phyloP scores from a whole-genome alignment of 495 filamentous ascomycete genomes.

The Bathelium albidoporum region DNA sequence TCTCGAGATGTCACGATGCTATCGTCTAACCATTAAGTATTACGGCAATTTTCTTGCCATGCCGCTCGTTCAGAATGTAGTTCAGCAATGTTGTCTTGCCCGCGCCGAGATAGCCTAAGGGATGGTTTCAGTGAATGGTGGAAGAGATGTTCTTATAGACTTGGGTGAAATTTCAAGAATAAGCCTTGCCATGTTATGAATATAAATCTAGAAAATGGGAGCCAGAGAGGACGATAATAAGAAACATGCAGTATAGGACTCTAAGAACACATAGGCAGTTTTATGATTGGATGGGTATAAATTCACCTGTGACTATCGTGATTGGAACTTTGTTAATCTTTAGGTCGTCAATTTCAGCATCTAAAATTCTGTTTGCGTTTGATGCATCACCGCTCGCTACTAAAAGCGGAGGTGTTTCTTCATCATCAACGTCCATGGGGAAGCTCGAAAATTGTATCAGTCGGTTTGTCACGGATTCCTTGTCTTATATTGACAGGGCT shows the following conservation, averaged over 20 bases:
- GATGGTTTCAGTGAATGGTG: too few species aligned
- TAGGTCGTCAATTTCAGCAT: slow-evolving; percentile 38
- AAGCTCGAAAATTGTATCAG: not conserved
- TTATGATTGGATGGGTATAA: too few species aligned
- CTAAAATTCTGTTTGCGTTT: slow-evolving; percentile 14
- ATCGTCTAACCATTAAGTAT: slow-evolving; percentile 67
- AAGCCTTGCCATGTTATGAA: not conserved
- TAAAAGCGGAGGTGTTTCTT: slow-evolving; percentile 64
- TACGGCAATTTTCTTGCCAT: slow-evolving; percentile 95
- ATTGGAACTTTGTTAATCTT: slow-evolving; percentile 66
- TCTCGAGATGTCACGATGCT: not conserved
- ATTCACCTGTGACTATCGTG: slow-evolving; percentile 80
- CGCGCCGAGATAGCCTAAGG: slow-evolving; percentile 73
- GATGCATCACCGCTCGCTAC: slow-evolving; percentile 40
- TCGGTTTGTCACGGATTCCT: too few species aligned
- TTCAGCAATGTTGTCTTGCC: slow-evolving; percentile 95
- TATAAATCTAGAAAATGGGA: not conserved
- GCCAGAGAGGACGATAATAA: too few species aligned
- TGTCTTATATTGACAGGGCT: too few species aligned
- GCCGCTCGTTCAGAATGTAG: slow-evolving; percentile 84
- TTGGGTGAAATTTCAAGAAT: not conserved
- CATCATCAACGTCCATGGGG: slow-evolving; percentile 42
- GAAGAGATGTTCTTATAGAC: too few species aligned
- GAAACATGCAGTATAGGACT: too few species aligned
- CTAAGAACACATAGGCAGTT: too few species aligned